These are phyloP conservation scores for Ophiostoma piceae DNA, from an alignment of 2,329 filamentous ascomycete species.

Conservation along the genomic window DNA sequence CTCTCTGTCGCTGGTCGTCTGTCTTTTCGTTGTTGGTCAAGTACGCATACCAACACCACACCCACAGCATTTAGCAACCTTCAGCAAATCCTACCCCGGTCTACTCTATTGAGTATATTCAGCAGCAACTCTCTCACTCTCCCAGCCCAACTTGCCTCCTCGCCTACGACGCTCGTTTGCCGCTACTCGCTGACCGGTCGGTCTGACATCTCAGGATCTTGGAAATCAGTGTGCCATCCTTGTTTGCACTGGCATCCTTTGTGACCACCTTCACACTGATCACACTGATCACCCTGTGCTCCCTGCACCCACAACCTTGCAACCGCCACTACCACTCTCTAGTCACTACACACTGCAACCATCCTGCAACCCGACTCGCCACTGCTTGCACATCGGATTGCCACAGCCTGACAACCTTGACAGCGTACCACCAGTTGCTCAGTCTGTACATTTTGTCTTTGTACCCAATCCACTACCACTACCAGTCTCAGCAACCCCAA, in stretches of 20 bases:
- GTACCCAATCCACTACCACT: neutral
- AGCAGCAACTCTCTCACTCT: too few species aligned
- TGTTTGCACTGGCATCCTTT: neutral
- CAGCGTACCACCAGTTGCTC: neutral
- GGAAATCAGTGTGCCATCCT: neutral
- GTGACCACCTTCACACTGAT: neutral
- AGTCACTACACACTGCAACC: neutral
- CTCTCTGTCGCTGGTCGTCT: too few species aligned
- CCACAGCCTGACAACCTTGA: slow-evolving; percentile 9
- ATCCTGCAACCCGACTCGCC: neutral
- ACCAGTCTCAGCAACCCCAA: neutral
- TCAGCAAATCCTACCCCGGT: too few species aligned
- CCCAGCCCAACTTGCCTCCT: neutral
- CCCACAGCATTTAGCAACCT: too few species aligned
- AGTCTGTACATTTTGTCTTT: neutral
- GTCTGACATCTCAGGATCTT: slow-evolving; percentile 1
- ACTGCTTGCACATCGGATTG: too few species aligned
- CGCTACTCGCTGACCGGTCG: neutral
- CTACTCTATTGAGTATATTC: too few species aligned
- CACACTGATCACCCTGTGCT: too few species aligned
- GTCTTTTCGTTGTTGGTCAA: too few species aligned
- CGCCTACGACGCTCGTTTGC: neutral
- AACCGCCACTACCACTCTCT: neutral
- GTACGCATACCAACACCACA: too few species aligned
- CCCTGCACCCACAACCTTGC: too few species aligned